Evolutionary conservation across 257 asterid genomes (phyloP).

Genomic region (Linderniella brevidens): DNA sequence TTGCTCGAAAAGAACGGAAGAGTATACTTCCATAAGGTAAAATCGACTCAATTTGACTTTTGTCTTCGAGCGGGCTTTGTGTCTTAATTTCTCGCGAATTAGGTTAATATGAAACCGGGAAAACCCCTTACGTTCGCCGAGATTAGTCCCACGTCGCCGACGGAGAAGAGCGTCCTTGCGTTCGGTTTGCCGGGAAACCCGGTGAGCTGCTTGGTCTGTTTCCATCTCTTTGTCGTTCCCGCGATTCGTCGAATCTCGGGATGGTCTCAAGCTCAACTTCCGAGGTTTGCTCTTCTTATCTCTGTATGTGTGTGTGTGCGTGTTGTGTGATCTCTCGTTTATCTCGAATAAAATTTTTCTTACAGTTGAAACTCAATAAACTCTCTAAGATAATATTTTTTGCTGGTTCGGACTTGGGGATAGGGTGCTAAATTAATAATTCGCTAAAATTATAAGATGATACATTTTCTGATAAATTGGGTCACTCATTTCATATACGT

Average conservation of each 20-base stretch:
- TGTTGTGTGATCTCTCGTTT: constrained; percentile 5
- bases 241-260: constrained; percentile 77
- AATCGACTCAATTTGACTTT: constrained; percentile 1
- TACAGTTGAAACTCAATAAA: background rate
- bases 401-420: too few relatives aligned
- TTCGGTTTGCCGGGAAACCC: constrained; percentile 99
- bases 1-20: constrained; percentile 68
- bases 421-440: too few relatives aligned
- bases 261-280: constrained; percentile 68
- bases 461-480: too few relatives aligned
- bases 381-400: too few relatives aligned
- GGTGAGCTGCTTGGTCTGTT: constrained; percentile 88
- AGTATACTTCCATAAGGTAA: constrained; percentile 69
- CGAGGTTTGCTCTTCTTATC: constrained; percentile 43
- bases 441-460: too few relatives aligned
- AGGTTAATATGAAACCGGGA: constrained; percentile 93
- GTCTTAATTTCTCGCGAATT: constrained; percentile 14
- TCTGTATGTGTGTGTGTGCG: too few relatives aligned
- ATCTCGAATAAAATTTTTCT: too few relatives aligned
- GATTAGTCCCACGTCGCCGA: constrained; percentile 19
- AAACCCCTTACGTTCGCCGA: constrained; percentile 90
- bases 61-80: constrained; percentile 1
- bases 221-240: constrained; percentile 89
- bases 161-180: constrained; percentile 54
- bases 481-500: too few relatives aligned